phyloP scores from a whole-genome alignment of 306 rosid species.

The Carpinus fangiana region DNA sequence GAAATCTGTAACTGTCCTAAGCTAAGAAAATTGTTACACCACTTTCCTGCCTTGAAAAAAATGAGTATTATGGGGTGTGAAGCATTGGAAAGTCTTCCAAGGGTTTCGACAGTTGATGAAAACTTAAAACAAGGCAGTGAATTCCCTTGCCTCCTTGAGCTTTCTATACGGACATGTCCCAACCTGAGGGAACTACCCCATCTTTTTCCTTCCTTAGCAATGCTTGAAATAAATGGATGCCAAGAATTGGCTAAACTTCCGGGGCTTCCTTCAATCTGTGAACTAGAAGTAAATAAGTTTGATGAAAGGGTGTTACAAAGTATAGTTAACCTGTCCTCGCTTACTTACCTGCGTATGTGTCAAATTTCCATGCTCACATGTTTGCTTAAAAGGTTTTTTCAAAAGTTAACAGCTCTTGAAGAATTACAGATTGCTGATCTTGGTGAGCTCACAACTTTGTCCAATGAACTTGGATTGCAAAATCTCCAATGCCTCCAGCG shows the following conservation, averaged over 20 bases:
- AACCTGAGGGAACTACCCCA: slow-evolving; percentile 27
- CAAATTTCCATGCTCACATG: slow-evolving; percentile 19
- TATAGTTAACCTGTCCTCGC: slow-evolving; percentile 23
- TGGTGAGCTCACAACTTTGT: slow-evolving; percentile 25
- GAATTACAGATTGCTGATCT: slow-evolving; percentile 29
- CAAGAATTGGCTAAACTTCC: slow-evolving; percentile 28
- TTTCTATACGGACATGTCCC: slow-evolving; percentile 30
- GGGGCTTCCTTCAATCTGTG: slow-evolving; percentile 28
- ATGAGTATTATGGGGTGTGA: slow-evolving; percentile 33
- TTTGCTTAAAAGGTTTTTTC: slow-evolving; percentile 26
- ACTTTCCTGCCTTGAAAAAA: slow-evolving; percentile 23
- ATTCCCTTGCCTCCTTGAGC: slow-evolving; percentile 35
- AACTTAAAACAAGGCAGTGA: slow-evolving; percentile 4
- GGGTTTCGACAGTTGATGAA: neutral
- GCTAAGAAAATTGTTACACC: slow-evolving; percentile 24
- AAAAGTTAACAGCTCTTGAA: slow-evolving; percentile 24
- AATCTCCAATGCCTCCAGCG: slow-evolving; percentile 30
- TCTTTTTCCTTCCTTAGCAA: slow-evolving; percentile 27
- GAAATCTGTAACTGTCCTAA: slow-evolving; percentile 36
- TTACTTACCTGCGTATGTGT: slow-evolving; percentile 30
- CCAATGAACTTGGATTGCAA: slow-evolving; percentile 29
- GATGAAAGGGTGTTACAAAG: slow-evolving; percentile 1
- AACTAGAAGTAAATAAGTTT: slow-evolving; percentile 25
- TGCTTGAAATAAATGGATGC: slow-evolving; percentile 32
- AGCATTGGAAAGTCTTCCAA: slow-evolving; percentile 27